Evolutionary conservation across 768 basidiomycete species (phyloP).

Genomic region (Crucibulum laeve): DNA sequence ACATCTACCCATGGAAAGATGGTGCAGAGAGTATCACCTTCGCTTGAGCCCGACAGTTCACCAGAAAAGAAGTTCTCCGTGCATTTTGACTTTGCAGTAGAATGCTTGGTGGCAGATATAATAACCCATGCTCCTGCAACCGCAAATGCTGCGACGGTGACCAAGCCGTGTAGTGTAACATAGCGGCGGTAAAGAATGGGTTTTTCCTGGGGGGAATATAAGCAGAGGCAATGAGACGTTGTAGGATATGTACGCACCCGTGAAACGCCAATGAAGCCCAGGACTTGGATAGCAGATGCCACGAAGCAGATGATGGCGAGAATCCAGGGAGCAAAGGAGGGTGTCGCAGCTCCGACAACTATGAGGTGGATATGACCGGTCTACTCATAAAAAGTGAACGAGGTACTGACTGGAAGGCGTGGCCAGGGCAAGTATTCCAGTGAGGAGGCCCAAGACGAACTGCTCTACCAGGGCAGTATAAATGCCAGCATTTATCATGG

Average conservation of each 20-base stretch:
- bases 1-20: conserved; percentile 92
- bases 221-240: background rate
- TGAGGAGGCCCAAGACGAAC: conserved; percentile 56
- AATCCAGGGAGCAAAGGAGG: conserved; percentile 68
- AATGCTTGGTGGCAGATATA: conserved; percentile 75
- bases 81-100: conserved; percentile 65
- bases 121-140: conserved; percentile 79
- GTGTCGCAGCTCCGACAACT: conserved; percentile 88
- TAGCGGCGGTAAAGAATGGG: conserved; percentile 63
- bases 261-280: conserved; percentile 85
- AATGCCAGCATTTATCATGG: conserved; percentile 86
- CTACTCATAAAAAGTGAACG: conserved; percentile 1
- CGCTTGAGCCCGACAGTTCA: conserved; percentile 27
- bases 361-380: conserved; percentile 3
- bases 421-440: conserved; percentile 70
- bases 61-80: conserved; percentile 50
- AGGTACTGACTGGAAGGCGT: conserved; percentile 70
- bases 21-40: conserved; percentile 75
- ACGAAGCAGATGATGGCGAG: conserved; percentile 75
- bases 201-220: conserved; percentile 50
- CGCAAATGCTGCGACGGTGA: conserved; percentile 60
- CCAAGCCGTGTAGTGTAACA: conserved; percentile 56
- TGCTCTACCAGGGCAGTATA: conserved; percentile 80
- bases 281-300: conserved; percentile 68
- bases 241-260: conserved; percentile 40